These are phyloP conservation scores for Anaeromyces robustus DNA, from an alignment of 192 early-diverging fungal genomes.

Conservation along the genomic window DNA sequence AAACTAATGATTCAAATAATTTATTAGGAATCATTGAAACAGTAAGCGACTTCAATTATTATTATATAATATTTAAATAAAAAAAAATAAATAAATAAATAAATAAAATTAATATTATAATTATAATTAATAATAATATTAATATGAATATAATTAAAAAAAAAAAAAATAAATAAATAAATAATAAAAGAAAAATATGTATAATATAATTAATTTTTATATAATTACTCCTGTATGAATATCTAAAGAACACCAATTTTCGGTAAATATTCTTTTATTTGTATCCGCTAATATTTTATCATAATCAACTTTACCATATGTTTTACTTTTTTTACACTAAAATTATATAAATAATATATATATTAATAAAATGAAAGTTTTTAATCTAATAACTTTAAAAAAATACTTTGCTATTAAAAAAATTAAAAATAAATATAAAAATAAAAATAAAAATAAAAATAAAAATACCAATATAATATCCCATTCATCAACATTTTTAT, in stretches of 20 bases:
- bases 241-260: conserved; percentile 86
- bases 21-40: conserved; percentile 69
- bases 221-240: conserved; percentile 79
- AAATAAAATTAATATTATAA: no score
- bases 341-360: background rate
- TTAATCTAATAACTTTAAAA: no score
- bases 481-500: conserved; percentile 71
- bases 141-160: no score
- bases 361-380: no score
- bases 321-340: conserved; percentile 38
- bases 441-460: no score
- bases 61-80: no score
- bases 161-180: no score
- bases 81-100: no score
- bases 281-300: conserved; percentile 34
- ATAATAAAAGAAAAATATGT: background rate
- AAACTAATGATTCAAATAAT: conserved; percentile 80
- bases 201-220: conserved; percentile 12
- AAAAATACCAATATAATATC: conserved; percentile 48
- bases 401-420: background rate
- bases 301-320: conserved; percentile 25
- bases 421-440: background rate
- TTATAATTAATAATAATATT: no score
- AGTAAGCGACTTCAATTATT: conserved; percentile 50
- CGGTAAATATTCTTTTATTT: conserved; percentile 58